Conservation (phyloP, 192 early-diverging fungal species). For the Coemansia sp. region DNA sequence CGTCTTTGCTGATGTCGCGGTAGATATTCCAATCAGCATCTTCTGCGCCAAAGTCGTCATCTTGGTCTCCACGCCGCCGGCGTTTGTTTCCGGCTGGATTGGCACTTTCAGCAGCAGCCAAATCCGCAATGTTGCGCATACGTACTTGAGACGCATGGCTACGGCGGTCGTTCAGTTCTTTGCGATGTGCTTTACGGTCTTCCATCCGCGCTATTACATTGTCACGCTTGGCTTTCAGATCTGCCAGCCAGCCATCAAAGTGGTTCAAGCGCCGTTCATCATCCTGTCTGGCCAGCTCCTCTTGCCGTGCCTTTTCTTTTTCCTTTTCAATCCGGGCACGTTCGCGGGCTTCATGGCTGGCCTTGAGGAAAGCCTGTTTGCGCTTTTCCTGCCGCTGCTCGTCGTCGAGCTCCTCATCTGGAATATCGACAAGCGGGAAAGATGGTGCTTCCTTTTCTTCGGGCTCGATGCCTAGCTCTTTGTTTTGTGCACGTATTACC, state of each 20-base stretch:
- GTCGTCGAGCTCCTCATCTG: conserved; percentile 76
- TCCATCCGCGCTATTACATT: conserved; percentile 68
- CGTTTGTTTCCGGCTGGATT: conserved; percentile 26
- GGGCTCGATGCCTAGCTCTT: conserved; percentile 77
- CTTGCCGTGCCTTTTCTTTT: conserved; percentile 51
- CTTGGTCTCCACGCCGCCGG: conserved; percentile 53
- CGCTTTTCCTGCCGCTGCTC: conserved; percentile 80
- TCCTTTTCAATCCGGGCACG: conserved; percentile 72
- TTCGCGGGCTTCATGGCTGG: conserved; percentile 71
- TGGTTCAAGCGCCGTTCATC: conserved; percentile 67
- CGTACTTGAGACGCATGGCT: conserved; percentile 82
- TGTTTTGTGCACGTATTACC: conserved; percentile 72
- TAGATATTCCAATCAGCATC: conserved; percentile 93
- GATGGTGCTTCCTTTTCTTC: conserved; percentile 73
- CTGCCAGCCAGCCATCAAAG: conserved; percentile 70
- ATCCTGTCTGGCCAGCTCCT: conserved; percentile 65
- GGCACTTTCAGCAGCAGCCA: conserved; percentile 59
- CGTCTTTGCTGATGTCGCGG: conserved; percentile 81
- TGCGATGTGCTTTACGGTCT: conserved; percentile 63
- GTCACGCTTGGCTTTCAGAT: conserved; percentile 62
- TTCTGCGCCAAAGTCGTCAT: conserved; percentile 92
- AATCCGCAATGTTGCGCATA: conserved; percentile 81
- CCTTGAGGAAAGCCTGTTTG: conserved; percentile 78
- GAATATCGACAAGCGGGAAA: conserved; percentile 72
- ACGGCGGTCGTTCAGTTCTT: conserved; percentile 80